phyloP scores from a whole-genome alignment of 2,329 filamentous ascomycete genomes.

The Diaporthe citri region DNA sequence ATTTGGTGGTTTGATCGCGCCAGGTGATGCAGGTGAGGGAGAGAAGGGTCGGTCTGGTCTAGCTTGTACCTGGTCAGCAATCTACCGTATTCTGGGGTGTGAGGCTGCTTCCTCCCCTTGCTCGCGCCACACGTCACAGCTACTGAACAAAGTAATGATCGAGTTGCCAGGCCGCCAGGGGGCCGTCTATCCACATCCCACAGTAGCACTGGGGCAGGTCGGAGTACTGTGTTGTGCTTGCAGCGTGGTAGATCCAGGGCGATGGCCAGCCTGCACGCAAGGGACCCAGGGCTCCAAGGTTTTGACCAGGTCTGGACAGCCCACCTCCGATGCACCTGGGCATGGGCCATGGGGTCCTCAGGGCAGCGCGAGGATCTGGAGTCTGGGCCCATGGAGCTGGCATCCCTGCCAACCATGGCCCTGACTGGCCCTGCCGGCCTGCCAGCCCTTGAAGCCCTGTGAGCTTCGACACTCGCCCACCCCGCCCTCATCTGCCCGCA shows the following conservation, averaged over 20 bases:
- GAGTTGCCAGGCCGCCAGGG: background rate
- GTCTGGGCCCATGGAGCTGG: conserved; percentile 24
- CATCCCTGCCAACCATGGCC: background rate
- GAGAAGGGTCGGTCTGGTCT: background rate
- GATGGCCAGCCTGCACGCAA: background rate
- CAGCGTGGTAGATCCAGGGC: conserved; percentile 20
- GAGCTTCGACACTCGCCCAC: conserved; percentile 27
- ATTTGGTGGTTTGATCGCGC: conserved; percentile 1
- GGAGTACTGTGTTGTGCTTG: background rate
- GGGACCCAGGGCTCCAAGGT: conserved; percentile 15
- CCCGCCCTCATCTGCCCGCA: conserved; percentile 31
- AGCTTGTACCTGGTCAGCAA: background rate
- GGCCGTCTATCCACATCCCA: background rate
- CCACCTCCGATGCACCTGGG: background rate
- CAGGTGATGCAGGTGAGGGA: conserved; percentile 4
- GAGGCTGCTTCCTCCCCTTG: conserved; percentile 20
- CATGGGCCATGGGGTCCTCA: conserved; percentile 6
- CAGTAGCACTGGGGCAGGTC: background rate
- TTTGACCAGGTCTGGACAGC: background rate
- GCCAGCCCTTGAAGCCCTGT: conserved; percentile 5
- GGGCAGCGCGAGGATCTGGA: conserved; percentile 4
- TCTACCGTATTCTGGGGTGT: conserved; percentile 1
- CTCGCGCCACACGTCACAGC: conserved; percentile 31
- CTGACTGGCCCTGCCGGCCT: background rate
- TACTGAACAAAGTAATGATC: conserved; percentile 13